A percentile compares a stretch with the other conserved stretches of the same genome.
phyloP scores from a whole-genome alignment of 2,329 filamentous ascomycete species.

The Chrysoporthe austroafricana region DNA sequence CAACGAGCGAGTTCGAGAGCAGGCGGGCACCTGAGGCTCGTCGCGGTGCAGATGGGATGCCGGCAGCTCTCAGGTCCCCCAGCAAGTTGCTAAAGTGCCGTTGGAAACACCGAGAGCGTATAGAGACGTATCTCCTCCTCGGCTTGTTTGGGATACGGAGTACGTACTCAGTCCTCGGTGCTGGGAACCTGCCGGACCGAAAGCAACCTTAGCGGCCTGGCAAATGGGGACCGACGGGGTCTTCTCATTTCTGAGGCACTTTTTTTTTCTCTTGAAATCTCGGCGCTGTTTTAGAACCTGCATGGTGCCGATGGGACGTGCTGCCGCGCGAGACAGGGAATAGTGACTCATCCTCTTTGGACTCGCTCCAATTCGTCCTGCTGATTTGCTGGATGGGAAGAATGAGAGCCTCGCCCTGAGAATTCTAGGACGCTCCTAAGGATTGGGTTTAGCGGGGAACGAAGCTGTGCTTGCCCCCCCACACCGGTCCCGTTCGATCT shows the following conservation, averaged over 20 bases:
- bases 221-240: neutral
- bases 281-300: slow-evolving; percentile 10
- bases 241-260: neutral
- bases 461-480: neutral
- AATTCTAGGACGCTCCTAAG: neutral
- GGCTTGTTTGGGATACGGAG: neutral
- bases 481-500: too few species aligned
- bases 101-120: too few species aligned
- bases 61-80: too few species aligned
- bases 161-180: neutral
- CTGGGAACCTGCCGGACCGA: neutral
- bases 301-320: slow-evolving; percentile 2
- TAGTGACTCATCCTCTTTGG: slow-evolving; percentile 19
- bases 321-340: slow-evolving; percentile 15
- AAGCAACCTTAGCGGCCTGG: neutral
- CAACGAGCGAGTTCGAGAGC: too few species aligned
- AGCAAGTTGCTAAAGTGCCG: too few species aligned
- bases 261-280: neutral
- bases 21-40: too few species aligned
- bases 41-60: too few species aligned
- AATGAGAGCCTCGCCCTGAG: neutral
- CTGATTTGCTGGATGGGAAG: slow-evolving; percentile 9
- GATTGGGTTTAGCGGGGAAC: neutral
- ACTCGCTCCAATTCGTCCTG: slow-evolving; percentile 5
- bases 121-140: too few species aligned